Conservation (phyloP, 2,329 filamentous ascomycete genomes). For the Clonostachys solani region DNA sequence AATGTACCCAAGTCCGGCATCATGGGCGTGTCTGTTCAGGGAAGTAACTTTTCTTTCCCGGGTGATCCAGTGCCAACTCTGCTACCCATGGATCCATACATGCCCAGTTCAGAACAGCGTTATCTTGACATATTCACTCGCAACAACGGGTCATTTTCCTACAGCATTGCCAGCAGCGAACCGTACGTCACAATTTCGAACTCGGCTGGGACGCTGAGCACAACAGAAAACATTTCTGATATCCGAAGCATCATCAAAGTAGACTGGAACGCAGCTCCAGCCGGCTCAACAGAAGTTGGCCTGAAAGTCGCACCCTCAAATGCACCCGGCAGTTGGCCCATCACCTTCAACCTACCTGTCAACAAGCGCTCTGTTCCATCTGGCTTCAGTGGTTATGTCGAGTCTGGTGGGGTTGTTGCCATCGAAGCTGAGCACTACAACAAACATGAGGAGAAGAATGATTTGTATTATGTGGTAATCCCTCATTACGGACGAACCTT, state of each 20-base stretch:
- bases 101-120: slow-evolving; percentile 39
- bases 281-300: neutral
- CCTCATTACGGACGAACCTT: slow-evolving; percentile 22
- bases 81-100: slow-evolving; percentile 8
- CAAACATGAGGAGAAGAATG: slow-evolving; percentile 6
- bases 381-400: slow-evolving; percentile 18
- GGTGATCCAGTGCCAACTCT: neutral
- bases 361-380: slow-evolving; percentile 5
- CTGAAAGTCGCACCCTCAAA: neutral
- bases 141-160: slow-evolving; percentile 2
- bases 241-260: slow-evolving; percentile 7
- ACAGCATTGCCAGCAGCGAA: slow-evolving; percentile 46
- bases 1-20: neutral
- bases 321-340: slow-evolving; percentile 10
- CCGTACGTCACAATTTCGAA: slow-evolving; percentile 49
- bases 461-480: slow-evolving; percentile 12
- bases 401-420: slow-evolving; percentile 15
- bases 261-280: slow-evolving; percentile 8
- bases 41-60: neutral
- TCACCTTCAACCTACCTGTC: slow-evolving; percentile 38
- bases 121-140: slow-evolving; percentile 1
- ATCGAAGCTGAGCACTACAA: slow-evolving; percentile 19
- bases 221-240: slow-evolving; percentile 15
- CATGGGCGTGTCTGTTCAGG: neutral
- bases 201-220: slow-evolving; percentile 43